Conservation (phyloP, 805 yeast species). For the Kodamaea hsintzibuensis region DNA sequence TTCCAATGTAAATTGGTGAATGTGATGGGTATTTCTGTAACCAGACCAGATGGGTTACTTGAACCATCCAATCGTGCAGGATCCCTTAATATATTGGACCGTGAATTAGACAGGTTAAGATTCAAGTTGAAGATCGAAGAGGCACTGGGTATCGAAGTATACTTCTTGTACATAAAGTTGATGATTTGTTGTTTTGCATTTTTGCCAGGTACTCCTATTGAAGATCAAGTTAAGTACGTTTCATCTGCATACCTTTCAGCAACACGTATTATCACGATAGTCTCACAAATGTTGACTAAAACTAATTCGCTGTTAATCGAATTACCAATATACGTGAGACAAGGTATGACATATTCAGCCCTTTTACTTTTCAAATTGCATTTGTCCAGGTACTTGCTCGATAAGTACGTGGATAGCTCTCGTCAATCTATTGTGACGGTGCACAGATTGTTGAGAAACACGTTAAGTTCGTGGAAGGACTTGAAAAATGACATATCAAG, state of each 20-base stretch:
- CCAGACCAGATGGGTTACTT: conserved; percentile 84
- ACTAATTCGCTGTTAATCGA: conserved; percentile 74
- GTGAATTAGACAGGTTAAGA: conserved; percentile 75
- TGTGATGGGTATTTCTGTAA: conserved; percentile 84
- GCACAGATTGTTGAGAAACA: conserved; percentile 83
- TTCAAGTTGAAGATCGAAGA: conserved; percentile 63
- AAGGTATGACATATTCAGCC: conserved; percentile 80
- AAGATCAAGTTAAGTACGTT: conserved; percentile 82
- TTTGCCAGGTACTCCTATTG: conserved; percentile 84
- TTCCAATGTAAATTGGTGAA: conserved; percentile 83
- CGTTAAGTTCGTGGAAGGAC: conserved; percentile 87
- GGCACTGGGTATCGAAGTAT: conserved; percentile 70
- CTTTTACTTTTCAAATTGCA: conserved; percentile 79
- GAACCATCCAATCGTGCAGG: conserved; percentile 84
- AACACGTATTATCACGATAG: conserved; percentile 76
- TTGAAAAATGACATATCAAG: conserved; percentile 88
- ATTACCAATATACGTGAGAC: conserved; percentile 83
- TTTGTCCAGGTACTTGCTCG: conserved; percentile 69
- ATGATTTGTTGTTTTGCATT: conserved; percentile 89
- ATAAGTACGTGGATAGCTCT: conserved; percentile 81
- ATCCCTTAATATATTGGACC: conserved; percentile 70
- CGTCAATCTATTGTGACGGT: conserved; percentile 93
- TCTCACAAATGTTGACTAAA: conserved; percentile 58
- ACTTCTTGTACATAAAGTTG: conserved; percentile 72
- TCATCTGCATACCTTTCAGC: conserved; percentile 78